A percentile compares a stretch with the other conserved stretches of the same genome.
Conservation (phyloP, 805 yeast genomes). For the Saturnispora serradocipensis region DNA sequence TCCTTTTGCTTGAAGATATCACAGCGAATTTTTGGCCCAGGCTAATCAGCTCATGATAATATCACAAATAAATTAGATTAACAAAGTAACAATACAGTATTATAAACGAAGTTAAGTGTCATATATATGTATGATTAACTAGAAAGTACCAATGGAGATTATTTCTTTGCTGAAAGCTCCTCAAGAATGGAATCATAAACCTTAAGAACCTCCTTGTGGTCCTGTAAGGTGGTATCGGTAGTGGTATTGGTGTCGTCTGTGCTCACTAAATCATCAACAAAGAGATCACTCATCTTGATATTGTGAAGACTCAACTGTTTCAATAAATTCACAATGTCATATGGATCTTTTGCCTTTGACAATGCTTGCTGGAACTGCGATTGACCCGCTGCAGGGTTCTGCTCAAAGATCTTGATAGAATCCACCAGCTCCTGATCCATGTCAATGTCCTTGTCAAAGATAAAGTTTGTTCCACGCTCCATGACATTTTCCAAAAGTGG, state of each 20-base stretch:
- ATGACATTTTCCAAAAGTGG: neutral
- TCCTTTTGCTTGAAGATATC: neutral
- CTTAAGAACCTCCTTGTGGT: conserved; percentile 7
- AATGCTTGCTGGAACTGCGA: conserved; percentile 8
- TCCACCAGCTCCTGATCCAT: neutral
- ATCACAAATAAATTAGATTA: neutral
- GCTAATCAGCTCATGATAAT: neutral
- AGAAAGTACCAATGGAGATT: neutral
- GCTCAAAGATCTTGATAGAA: conserved; percentile 5
- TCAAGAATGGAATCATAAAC: conserved; percentile 21
- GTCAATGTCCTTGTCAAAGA: neutral
- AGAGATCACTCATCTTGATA: conserved; percentile 12
- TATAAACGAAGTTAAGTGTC: too few species aligned
- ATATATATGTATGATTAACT: neutral
- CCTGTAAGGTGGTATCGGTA: neutral
- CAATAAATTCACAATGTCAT: conserved; percentile 12
- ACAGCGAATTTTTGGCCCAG: neutral
- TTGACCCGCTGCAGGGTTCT: conserved; percentile 3
- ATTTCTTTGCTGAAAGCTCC: conserved; percentile 15
- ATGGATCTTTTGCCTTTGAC: conserved; percentile 12
- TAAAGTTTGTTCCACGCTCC: neutral
- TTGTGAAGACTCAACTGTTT: conserved; percentile 7
- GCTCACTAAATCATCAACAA: conserved; percentile 5
- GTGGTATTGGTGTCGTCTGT: neutral
- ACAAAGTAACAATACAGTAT: neutral